Conservation (phyloP, 441 rosid genomes). For the Populus tomentosa region DNA sequence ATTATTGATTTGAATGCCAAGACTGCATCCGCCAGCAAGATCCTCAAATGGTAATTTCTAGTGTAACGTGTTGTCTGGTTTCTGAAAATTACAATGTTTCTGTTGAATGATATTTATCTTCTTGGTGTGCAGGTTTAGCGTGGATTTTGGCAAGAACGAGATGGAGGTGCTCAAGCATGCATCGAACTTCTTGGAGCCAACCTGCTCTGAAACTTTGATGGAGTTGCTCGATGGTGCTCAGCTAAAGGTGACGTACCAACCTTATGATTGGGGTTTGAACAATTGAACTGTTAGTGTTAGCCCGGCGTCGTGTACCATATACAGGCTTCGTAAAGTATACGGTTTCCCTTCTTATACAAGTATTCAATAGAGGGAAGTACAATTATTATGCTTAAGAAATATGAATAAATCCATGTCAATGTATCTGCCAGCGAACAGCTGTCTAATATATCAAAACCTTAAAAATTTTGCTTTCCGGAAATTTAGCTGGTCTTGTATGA, state of each 20-base stretch:
- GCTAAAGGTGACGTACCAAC: slow-evolving; percentile 60
- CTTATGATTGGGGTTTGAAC: slow-evolving; percentile 69
- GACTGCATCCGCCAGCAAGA: slow-evolving; percentile 53
- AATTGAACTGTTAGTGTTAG: slow-evolving; percentile 46
- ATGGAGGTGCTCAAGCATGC: slow-evolving; percentile 70
- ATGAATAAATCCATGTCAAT: slow-evolving; percentile 2
- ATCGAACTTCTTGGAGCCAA: slow-evolving; percentile 57
- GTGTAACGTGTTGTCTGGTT: slow-evolving; percentile 16
- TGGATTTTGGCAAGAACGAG: slow-evolving; percentile 76
- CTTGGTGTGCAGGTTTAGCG: slow-evolving; percentile 46
- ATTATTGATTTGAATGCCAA: slow-evolving; percentile 46
- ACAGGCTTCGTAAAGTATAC: slow-evolving; percentile 10
- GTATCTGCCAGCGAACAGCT: slow-evolving; percentile 8
- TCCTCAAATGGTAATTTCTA: slow-evolving; percentile 61
- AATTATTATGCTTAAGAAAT: background rate
- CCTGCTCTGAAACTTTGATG: slow-evolving; percentile 46
- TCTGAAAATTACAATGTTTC: background rate
- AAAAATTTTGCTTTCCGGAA: background rate
- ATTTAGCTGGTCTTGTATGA: background rate
- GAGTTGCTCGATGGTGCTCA: slow-evolving; percentile 55
- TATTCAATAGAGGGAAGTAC: slow-evolving; percentile 14
- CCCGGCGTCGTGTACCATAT: background rate
- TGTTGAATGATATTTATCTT: slow-evolving; percentile 1
- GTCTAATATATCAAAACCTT: background rate
- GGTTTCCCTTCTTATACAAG: slow-evolving; percentile 13